Percentiles rank a stretch among this genome's conserved stretches.
phyloP scores from a whole-genome alignment of 2,329 filamentous ascomycete species.

The Nigrospora oryzae region DNA sequence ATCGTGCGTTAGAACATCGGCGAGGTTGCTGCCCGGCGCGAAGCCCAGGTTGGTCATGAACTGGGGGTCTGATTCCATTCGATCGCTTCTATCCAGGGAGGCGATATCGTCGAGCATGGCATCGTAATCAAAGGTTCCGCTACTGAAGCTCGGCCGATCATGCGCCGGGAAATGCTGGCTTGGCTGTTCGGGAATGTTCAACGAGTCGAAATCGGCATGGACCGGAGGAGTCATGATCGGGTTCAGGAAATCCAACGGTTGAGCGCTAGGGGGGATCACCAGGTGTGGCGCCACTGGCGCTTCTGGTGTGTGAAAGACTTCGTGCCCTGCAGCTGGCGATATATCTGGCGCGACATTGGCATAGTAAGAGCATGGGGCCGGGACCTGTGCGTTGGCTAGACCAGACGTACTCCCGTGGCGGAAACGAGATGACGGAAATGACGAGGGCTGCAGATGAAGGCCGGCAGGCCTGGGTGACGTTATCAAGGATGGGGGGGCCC shows the following conservation, averaged over 20 bases:
- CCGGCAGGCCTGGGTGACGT: background rate
- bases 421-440: background rate
- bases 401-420: background rate
- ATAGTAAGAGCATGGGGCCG: constrained; percentile 1
- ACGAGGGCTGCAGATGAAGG: no score
- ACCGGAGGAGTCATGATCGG: constrained; percentile 1
- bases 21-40: constrained; percentile 51
- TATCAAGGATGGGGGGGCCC: background rate
- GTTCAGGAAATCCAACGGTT: no score
- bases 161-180: constrained; percentile 5
- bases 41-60: constrained; percentile 63
- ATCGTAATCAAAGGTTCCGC: constrained; percentile 34
- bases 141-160: constrained; percentile 13
- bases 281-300: background rate
- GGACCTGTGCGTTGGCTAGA: background rate
- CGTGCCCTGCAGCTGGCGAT: background rate
- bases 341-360: constrained; percentile 1
- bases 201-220: constrained; percentile 5
- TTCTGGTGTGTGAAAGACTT: no score
- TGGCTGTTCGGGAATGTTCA: constrained; percentile 5
- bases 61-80: constrained; percentile 46
- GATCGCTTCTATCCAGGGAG: constrained; percentile 39
- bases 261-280: no score
- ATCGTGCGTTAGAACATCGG: constrained; percentile 26
- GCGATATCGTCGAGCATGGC: constrained; percentile 43